Conservation (phyloP, 1,139 yeast species). For the Yamadazyma dushanensis region DNA sequence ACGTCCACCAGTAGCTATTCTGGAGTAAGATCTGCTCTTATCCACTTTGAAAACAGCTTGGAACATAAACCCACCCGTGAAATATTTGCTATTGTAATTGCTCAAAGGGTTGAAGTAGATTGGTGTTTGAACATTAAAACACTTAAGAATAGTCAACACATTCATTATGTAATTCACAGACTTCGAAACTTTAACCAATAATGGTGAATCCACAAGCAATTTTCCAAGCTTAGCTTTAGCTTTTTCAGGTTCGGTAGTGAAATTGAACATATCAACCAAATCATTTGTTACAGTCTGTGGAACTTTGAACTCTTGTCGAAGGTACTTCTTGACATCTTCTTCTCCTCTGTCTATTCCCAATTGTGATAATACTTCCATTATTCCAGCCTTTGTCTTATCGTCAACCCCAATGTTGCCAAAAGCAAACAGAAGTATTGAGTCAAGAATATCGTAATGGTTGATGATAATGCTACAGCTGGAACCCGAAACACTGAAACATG, state of each 20-base stretch:
- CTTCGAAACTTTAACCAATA: slow-evolving; percentile 58
- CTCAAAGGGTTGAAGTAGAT: slow-evolving; percentile 66
- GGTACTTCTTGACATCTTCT: slow-evolving; percentile 62
- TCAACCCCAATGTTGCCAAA: slow-evolving; percentile 72
- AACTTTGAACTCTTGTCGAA: slow-evolving; percentile 70
- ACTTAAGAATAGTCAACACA: slow-evolving; percentile 53
- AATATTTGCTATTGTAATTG: slow-evolving; percentile 78
- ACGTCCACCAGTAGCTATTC: slow-evolving; percentile 90
- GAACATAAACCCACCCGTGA: slow-evolving; percentile 81
- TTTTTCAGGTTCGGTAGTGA: slow-evolving; percentile 62
- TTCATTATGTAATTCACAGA: slow-evolving; percentile 60
- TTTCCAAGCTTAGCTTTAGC: slow-evolving; percentile 64
- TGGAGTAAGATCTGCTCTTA: slow-evolving; percentile 35
- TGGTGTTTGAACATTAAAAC: slow-evolving; percentile 47
- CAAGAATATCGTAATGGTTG: slow-evolving; percentile 79
- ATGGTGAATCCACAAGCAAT: slow-evolving; percentile 74
- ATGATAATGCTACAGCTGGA: slow-evolving; percentile 58
- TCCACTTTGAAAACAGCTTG: slow-evolving; percentile 70
- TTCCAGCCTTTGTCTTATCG: slow-evolving; percentile 62
- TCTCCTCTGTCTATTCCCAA: slow-evolving; percentile 69
- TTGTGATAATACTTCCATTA: slow-evolving; percentile 71
- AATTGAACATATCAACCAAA: slow-evolving; percentile 70
- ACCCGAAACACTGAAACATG: slow-evolving; percentile 54
- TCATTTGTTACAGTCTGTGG: slow-evolving; percentile 84
- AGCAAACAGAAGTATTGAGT: slow-evolving; percentile 60